phyloP scores from a whole-genome alignment of 2,329 filamentous ascomycete species.

The Fusarium agapanthi region DNA sequence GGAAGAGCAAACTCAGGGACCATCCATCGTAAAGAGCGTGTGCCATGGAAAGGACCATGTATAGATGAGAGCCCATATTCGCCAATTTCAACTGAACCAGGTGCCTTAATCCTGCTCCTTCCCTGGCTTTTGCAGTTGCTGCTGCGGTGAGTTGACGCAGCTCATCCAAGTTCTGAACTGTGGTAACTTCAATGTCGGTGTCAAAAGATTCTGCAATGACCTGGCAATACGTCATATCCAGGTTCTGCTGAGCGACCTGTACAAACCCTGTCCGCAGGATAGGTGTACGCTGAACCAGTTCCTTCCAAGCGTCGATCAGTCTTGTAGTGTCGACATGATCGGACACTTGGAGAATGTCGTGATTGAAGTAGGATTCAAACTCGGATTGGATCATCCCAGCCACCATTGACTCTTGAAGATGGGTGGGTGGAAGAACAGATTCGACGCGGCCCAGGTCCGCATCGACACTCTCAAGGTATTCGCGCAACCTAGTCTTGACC shows the following conservation, averaged over 20 bases:
- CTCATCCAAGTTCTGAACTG: conserved; percentile 44
- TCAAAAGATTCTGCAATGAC: conserved; percentile 48
- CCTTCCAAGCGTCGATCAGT: conserved; percentile 69
- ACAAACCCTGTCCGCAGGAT: conserved; percentile 81
- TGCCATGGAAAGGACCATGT: conserved; percentile 74
- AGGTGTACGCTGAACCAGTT: conserved; percentile 67
- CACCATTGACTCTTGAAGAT: conserved; percentile 87
- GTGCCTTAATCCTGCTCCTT: conserved; percentile 46
- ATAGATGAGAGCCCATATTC: conserved; percentile 46
- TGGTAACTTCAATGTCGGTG: conserved; percentile 31
- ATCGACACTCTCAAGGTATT: conserved; percentile 48
- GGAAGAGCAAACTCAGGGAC: conserved; percentile 79
- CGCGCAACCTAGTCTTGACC: conserved; percentile 47
- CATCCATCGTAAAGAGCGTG: conserved; percentile 92
- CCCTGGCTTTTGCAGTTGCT: conserved; percentile 50
- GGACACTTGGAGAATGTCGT: conserved; percentile 75
- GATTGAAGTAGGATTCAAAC: conserved; percentile 84
- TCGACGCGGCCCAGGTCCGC: conserved; percentile 57
- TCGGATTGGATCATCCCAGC: conserved; percentile 81
- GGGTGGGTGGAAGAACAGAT: conserved; percentile 76
- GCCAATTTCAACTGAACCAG: conserved; percentile 62
- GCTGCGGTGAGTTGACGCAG: conserved; percentile 48
- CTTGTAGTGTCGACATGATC: conserved; percentile 61
- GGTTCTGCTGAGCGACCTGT: conserved; percentile 67
- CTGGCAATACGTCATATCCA: conserved; percentile 62